These are phyloP conservation scores for Castanea mollissima DNA, from an alignment of 306 rosid genomes.

Conservation along the genomic window DNA sequence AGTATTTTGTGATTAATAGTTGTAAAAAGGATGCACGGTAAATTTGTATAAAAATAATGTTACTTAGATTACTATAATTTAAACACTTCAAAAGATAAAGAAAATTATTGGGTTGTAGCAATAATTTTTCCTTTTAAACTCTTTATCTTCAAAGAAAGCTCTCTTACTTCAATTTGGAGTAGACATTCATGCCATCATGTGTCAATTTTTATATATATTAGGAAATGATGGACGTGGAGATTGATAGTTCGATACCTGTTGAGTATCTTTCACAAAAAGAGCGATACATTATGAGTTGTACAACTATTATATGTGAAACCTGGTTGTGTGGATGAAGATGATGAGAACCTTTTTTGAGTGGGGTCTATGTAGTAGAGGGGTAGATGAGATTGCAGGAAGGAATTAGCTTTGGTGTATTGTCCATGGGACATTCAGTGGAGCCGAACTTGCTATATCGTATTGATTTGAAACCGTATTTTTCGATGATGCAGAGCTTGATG, in stretches of 20 bases:
- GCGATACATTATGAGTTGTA: background rate
- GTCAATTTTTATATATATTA: background rate
- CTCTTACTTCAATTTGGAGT: background rate
- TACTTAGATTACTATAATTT: too few species aligned
- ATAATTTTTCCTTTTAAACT: too few species aligned
- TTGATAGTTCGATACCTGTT: slow-evolving; percentile 21
- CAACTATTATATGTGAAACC: slow-evolving; percentile 1
- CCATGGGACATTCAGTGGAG: slow-evolving; percentile 16
- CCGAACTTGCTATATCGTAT: background rate
- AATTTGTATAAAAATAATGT: too few species aligned
- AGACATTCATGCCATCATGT: background rate
- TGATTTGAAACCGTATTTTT: slow-evolving; percentile 24
- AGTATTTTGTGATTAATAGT: too few species aligned
- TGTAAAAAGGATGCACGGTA: too few species aligned
- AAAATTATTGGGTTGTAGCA: too few species aligned
- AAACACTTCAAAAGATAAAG: too few species aligned
- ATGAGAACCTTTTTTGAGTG: slow-evolving; percentile 4
- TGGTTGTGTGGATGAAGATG: slow-evolving; percentile 19
- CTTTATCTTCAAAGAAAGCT: too few species aligned
- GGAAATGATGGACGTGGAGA: slow-evolving; percentile 24
- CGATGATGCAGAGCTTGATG: slow-evolving; percentile 10
- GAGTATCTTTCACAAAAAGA: slow-evolving; percentile 14
- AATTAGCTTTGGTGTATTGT: background rate
- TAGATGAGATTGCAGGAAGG: too few species aligned
- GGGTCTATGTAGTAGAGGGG: background rate